phyloP scores from a whole-genome alignment of 768 basidiomycete genomes.

The Tubosaeta sp. region DNA sequence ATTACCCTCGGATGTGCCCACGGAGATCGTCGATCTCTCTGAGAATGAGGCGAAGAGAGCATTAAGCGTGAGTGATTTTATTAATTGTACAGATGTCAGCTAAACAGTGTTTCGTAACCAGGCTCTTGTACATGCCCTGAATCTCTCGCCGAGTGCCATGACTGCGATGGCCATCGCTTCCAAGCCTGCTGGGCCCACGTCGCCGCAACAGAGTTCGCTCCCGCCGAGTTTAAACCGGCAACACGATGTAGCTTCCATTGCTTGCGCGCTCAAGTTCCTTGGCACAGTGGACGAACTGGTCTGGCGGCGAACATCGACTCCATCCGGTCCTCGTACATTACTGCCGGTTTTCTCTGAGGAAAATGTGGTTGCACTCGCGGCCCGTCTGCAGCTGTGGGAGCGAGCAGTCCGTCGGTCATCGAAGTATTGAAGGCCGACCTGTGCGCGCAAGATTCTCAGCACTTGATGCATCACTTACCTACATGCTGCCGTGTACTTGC shows the following conservation, averaged over 20 bases:
- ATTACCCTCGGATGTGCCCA: conserved; percentile 1
- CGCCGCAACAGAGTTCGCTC: background rate
- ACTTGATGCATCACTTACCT: too few relatives aligned
- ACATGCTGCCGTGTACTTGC: too few relatives aligned
- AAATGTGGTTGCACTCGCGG: conserved; percentile 19
- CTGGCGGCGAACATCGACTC: conserved; percentile 20
- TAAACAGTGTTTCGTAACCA: conserved; percentile 1
- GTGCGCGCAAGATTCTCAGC: too few relatives aligned
- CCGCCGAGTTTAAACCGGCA: background rate
- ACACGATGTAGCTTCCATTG: conserved; percentile 19
- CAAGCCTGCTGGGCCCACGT: background rate
- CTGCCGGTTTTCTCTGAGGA: conserved; percentile 22
- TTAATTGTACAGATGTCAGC: background rate
- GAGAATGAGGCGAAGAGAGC: conserved; percentile 21
- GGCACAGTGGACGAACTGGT: conserved; percentile 25
- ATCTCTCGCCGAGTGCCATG: conserved; percentile 6
- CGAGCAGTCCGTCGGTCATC: conserved; percentile 20
- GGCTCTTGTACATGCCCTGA: conserved; percentile 11
- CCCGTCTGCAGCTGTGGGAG: conserved; percentile 30
- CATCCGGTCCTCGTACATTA: conserved; percentile 8
- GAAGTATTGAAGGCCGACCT: conserved; percentile 6
- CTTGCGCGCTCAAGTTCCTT: conserved; percentile 24
- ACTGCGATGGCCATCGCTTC: background rate
- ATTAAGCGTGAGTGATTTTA: conserved; percentile 16
- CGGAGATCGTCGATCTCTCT: conserved; percentile 18